These are phyloP conservation scores for Rubus idaeus DNA, from an alignment of 306 rosid genomes.

Conservation along the genomic window DNA sequence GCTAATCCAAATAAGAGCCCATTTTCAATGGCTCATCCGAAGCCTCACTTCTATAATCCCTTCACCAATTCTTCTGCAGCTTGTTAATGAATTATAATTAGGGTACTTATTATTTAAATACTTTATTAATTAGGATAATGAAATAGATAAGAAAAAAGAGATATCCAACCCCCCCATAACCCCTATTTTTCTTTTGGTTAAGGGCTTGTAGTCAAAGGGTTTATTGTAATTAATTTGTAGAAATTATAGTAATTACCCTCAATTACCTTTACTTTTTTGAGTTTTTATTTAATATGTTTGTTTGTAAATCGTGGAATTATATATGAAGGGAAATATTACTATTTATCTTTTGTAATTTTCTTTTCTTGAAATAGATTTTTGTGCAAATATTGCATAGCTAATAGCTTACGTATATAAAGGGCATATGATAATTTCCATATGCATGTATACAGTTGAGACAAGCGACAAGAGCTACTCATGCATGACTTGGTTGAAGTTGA, in stretches of 20 bases:
- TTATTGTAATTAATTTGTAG: conserved; percentile 57
- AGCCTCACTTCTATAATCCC: conserved; percentile 66
- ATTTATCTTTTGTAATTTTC: conserved; percentile 6
- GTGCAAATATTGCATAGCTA: neutral
- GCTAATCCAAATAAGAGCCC: conserved; percentile 43
- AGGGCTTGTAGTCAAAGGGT: conserved; percentile 39
- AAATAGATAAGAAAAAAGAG: neutral
- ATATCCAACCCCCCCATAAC: conserved; percentile 23
- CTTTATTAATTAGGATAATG: conserved; percentile 12
- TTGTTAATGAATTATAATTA: conserved; percentile 40
- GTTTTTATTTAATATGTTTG: conserved; percentile 30
- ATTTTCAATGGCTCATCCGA: conserved; percentile 56
- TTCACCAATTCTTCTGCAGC: conserved; percentile 89
- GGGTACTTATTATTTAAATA: conserved; percentile 12
- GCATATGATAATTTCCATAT: neutral
- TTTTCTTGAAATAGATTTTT: neutral
- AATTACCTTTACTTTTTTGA: conserved; percentile 20
- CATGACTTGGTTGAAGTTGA: conserved; percentile 6
- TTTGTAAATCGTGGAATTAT: conserved; percentile 45
- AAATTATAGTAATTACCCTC: conserved; percentile 39
- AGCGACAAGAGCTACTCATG: neutral
- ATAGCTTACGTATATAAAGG: neutral
- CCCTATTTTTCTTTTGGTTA: conserved; percentile 68
- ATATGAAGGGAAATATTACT: conserved; percentile 37
- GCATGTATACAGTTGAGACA: neutral